Percentiles rank a stretch among this genome's conserved stretches.
These are phyloP conservation scores for Blepharisma stoltei DNA, from an alignment of 73 alveolate genomes.

Conservation along the genomic window DNA sequence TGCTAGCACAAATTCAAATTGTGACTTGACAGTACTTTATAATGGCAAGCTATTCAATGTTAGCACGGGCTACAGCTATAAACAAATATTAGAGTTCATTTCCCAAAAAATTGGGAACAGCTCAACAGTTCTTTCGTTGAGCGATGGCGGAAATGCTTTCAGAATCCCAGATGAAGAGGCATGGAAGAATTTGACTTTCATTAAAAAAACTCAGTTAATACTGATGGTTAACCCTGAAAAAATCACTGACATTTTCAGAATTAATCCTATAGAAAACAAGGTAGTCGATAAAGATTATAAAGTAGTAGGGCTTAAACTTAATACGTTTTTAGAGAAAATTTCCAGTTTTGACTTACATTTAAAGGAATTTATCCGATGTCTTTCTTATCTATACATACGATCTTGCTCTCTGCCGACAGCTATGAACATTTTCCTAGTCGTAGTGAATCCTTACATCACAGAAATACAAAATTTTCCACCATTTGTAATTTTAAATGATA, in stretches of 20 bases:
- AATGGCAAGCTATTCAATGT: too few species aligned
- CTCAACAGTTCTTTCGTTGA: conserved; percentile 8
- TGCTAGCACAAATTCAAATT: too few species aligned
- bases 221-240: conserved; percentile 21
- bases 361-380: background rate
- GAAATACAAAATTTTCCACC: conserved; percentile 11
- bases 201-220: background rate
- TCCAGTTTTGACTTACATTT: background rate
- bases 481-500: background rate
- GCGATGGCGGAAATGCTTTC: conserved; percentile 18
- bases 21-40: too few species aligned
- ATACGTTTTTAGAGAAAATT: background rate
- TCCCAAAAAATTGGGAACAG: background rate
- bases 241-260: conserved; percentile 9
- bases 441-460: background rate
- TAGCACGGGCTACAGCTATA: too few species aligned
- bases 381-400: background rate
- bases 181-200: background rate
- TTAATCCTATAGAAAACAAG: background rate
- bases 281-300: conserved; percentile 1
- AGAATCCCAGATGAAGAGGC: conserved; percentile 13
- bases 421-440: background rate
- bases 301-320: background rate
- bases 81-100: too few species aligned
- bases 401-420: conserved; percentile 1